Base-by-base conservation (phyloP, 1,139 yeast genomes). In the Kodamaea fungicola region DNA sequence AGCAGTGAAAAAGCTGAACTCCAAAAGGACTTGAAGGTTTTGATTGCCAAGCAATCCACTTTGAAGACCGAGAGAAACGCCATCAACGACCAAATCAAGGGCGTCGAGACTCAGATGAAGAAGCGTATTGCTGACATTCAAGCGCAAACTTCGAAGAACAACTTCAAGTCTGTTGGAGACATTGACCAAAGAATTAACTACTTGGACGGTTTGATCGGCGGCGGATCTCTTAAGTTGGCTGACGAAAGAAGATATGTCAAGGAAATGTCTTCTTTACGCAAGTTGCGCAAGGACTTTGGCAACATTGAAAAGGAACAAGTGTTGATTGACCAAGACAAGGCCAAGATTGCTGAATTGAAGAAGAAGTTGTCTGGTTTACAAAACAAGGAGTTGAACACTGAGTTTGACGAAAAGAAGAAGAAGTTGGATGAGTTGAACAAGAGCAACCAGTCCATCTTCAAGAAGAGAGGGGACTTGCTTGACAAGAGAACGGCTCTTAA, bases 231-330 rank as follows among this genome's bases (percentile, higher is more conserved):
- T 61, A 80, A 88, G 55, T 78, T 94, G 57, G 97, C 90, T 38
- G 96, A 92, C 47, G 99, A 94, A 74, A 84, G 89, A 71, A 77
- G 82, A 60, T 68, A 73, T 50, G 80, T 94, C 51, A 85, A 85
- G 67, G 97, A 92, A 66, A 86, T 89, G 74, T 77, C 89, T 39
- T 67, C 82, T 37, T 76, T 92, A 61, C 83, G 94, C 64, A 88
- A 87, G 67, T 70, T 84, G 57, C 80, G 82, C 59, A 85, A 84
- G 64, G 94, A 83, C 62, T 85, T 88, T 59, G 80, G 80, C 35
- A 74, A 78, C 32, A 71, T 90, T 52, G 89, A 82, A 56, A 78
- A 79, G 52, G 76, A 78, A 52, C 97, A 89, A 71, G 77, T 77
- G 50, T 75, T 82, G 36, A 83, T 92, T 58, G 97, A 89, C 57